These are phyloP conservation scores for Colletotrichum tropicicola DNA, from an alignment of 2,329 filamentous ascomycete species.

Conservation along the genomic window DNA sequence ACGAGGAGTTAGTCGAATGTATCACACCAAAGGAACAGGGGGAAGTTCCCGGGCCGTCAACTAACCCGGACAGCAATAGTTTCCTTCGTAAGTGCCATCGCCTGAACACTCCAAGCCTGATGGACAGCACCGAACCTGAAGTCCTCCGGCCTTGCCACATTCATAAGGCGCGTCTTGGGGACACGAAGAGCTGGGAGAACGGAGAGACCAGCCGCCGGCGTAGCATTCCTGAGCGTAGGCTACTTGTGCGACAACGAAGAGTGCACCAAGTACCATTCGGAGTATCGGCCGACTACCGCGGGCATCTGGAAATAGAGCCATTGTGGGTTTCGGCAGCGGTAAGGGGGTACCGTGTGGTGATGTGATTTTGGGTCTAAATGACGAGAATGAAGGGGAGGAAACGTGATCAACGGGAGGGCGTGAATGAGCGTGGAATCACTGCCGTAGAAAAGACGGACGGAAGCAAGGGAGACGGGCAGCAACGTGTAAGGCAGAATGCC, in stretches of 20 bases:
- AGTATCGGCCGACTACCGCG: background rate
- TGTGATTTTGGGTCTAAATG: background rate
- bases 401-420: background rate
- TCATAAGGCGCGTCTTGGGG: background rate
- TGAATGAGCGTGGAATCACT: background rate
- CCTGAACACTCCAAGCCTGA: background rate
- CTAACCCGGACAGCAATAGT: background rate
- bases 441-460: background rate
- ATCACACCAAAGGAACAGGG: no score
- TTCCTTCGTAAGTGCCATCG: background rate
- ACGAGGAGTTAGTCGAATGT: no score
- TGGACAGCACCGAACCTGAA: background rate
- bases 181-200: background rate
- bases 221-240: background rate
- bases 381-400: background rate
- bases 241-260: background rate
- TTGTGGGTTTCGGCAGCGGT: background rate
- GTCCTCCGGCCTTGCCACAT: background rate
- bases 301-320: background rate
- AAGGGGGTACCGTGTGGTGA: no score
- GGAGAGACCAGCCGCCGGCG: background rate
- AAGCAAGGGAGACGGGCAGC: background rate
- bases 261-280: background rate
- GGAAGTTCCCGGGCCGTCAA: no score
- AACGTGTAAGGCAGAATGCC: background rate